Evolutionary conservation across 768 basidiomycete species (phyloP).

Genomic region (Termitomyces eurrhizus): DNA sequence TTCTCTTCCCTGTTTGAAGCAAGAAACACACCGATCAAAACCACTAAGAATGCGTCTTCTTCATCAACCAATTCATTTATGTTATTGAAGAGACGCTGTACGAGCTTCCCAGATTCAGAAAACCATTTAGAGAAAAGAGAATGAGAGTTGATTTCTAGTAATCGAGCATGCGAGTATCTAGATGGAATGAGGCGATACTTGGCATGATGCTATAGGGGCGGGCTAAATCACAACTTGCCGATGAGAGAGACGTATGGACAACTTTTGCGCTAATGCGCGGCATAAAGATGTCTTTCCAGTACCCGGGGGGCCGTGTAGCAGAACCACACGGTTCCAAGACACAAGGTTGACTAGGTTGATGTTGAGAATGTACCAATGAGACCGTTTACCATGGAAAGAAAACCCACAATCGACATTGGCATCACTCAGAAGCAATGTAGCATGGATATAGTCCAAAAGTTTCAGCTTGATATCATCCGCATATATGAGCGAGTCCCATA

Average conservation of each 20-base stretch:
- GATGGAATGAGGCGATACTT: not conserved
- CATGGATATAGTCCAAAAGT: constrained; percentile 91
- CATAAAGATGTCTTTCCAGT: constrained; percentile 97
- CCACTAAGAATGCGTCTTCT: constrained; percentile 86
- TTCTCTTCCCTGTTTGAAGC: not conserved
- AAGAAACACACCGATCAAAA: constrained; percentile 72
- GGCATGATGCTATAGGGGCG: not conserved
- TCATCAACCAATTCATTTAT: constrained; percentile 93
- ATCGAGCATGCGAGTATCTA: constrained; percentile 81
- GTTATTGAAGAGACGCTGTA: constrained; percentile 85
- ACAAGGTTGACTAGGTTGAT: constrained; percentile 73
- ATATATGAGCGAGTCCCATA: constrained; percentile 94
- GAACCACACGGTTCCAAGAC: constrained; percentile 92
- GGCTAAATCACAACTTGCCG: constrained; percentile 40
- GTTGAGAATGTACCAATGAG: not conserved
- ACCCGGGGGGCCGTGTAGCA: constrained; percentile 95
- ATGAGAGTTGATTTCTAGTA: constrained; percentile 97
- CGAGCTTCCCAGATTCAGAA: constrained; percentile 97
- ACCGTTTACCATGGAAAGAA: not conserved
- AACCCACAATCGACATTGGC: constrained; percentile 77
- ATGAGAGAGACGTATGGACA: constrained; percentile 85
- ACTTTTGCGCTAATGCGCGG: constrained; percentile 91
- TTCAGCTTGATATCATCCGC: constrained; percentile 77
- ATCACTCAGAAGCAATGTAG: constrained; percentile 90
- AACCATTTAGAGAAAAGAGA: constrained; percentile 99